A percentile compares a stretch with the other conserved stretches of the same genome.
phyloP scores from a whole-genome alignment of 1,139 yeast species.

The Diutina neorugosa region DNA sequence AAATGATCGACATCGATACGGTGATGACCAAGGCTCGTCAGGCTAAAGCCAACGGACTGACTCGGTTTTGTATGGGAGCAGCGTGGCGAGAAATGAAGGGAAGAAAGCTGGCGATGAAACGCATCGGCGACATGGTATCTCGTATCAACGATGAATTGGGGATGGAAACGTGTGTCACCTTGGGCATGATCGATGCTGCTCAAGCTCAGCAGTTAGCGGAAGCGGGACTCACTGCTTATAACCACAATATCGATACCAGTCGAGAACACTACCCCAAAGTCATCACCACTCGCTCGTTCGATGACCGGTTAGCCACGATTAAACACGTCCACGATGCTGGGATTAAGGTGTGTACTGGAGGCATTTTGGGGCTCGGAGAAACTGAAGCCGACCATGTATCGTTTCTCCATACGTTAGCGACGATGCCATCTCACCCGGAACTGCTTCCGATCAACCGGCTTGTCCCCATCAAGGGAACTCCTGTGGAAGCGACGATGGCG shows the following conservation, averaged over 20 bases:
- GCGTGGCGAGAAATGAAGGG: constrained; percentile 86
- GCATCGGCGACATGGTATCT: constrained; percentile 53
- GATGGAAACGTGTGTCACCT: constrained; percentile 69
- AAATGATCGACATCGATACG: constrained; percentile 45
- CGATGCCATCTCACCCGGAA: constrained; percentile 62
- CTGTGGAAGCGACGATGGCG: constrained; percentile 45
- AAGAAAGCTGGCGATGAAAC: constrained; percentile 53
- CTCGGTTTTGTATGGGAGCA: constrained; percentile 78
- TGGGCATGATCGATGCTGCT: constrained; percentile 60
- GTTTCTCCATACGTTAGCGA: constrained; percentile 55
- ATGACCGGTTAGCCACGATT: constrained; percentile 58
- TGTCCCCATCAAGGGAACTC: constrained; percentile 74
- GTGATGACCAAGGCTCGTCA: constrained; percentile 52
- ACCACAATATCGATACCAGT: constrained; percentile 73
- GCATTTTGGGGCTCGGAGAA: constrained; percentile 71
- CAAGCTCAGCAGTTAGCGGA: constrained; percentile 49
- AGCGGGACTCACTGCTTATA: constrained; percentile 74
- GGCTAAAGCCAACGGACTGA: constrained; percentile 61
- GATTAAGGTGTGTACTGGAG: constrained; percentile 66
- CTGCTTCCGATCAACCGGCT: constrained; percentile 70
- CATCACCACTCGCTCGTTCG: constrained; percentile 57
- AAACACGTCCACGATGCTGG: constrained; percentile 55
- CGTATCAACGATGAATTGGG: constrained; percentile 49
- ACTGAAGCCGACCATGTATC: constrained; percentile 60
- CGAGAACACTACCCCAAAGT: constrained; percentile 66